Conservation (phyloP, 1,139 yeast species). For the Debaryomyces psychrophilus region DNA sequence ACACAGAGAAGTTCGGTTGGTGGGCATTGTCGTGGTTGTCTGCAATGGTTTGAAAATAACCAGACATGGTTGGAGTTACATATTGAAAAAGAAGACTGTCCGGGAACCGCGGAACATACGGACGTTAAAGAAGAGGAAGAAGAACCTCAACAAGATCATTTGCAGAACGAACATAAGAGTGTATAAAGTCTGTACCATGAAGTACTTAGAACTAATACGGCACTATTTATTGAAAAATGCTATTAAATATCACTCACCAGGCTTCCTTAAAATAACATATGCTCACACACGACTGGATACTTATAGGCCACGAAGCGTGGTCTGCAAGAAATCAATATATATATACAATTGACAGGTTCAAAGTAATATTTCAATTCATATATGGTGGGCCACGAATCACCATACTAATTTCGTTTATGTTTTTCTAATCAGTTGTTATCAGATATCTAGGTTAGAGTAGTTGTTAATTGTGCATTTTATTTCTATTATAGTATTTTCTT, state of each 20-base stretch:
- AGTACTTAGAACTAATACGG: neutral
- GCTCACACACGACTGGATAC: neutral
- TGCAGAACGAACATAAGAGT: neutral
- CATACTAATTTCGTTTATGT: neutral
- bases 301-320: neutral
- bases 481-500: neutral
- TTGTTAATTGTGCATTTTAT: conserved; percentile 1
- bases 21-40: conserved; percentile 64
- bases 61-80: conserved; percentile 54
- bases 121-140: neutral
- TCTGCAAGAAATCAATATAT: neutral
- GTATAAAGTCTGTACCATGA: neutral
- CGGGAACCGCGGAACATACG: conserved; percentile 34
- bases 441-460: neutral
- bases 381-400: neutral
- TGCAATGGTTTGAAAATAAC: conserved; percentile 50
- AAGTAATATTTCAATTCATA: neutral
- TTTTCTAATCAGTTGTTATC: neutral
- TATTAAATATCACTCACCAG: neutral
- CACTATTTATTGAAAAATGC: neutral
- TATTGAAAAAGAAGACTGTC: conserved; percentile 50
- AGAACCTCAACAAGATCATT: neutral
- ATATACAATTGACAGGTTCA: neutral
- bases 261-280: neutral
- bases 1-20: conserved; percentile 44